Evolutionary conservation across 2,329 filamentous ascomycete species (phyloP).

Genomic region (Bipolaris cookei): DNA sequence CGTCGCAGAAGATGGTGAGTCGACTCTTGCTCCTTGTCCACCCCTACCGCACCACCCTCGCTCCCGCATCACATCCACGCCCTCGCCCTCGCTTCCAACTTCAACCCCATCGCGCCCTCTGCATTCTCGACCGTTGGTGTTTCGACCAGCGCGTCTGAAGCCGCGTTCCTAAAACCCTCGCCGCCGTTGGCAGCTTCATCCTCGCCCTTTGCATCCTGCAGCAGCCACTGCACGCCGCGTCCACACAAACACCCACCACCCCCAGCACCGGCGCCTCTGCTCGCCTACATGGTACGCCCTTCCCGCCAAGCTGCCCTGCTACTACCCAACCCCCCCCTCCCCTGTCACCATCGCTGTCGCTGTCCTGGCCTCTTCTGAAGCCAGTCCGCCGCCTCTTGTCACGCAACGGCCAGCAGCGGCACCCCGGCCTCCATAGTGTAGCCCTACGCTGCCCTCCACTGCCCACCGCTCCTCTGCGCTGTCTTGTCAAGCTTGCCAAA

Average conservation of each 20-base stretch:
- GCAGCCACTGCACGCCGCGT: conserved; percentile 49
- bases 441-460: conserved; percentile 25
- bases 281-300: conserved; percentile 53
- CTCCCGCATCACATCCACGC: conserved; percentile 23
- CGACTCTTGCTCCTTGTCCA: conserved; percentile 47
- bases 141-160: conserved; percentile 30
- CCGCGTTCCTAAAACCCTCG: conserved; percentile 34
- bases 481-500: conserved; percentile 40
- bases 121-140: conserved; percentile 43
- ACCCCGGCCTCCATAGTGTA: conserved; percentile 39
- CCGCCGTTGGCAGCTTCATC: conserved; percentile 39
- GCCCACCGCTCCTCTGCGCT: conserved; percentile 40
- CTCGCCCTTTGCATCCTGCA: conserved; percentile 48
- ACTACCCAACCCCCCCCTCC: conserved; percentile 30
- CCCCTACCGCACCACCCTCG: conserved; percentile 17
- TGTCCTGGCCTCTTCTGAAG: conserved; percentile 31
- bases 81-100: conserved; percentile 31
- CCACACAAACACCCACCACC: conserved; percentile 36
- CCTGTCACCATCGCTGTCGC: conserved; percentile 38
- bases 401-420: conserved; percentile 37
- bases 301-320: conserved; percentile 48
- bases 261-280: conserved; percentile 45
- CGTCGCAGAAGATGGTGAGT: conserved; percentile 53
- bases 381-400: conserved; percentile 39
- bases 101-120: conserved; percentile 21